These are phyloP conservation scores for Leishmania gerbilli DNA, from an alignment of 208 protist species.

Conservation along the genomic window DNA sequence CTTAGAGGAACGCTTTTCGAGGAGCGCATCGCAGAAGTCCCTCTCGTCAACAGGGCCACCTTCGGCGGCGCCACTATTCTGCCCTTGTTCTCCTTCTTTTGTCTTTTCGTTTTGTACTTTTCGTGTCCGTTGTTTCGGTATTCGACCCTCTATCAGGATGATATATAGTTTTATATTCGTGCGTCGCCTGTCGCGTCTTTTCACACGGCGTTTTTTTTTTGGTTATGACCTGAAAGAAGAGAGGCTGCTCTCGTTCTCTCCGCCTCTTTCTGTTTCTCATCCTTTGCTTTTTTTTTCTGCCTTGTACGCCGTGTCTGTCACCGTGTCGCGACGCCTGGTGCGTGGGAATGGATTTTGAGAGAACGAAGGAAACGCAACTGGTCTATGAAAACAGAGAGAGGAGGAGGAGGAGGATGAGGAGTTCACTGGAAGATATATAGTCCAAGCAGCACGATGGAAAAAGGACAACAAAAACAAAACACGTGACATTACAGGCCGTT, in stretches of 20 bases:
- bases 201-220: conserved; percentile 13
- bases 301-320: background rate
- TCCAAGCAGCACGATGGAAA: background rate
- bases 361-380: background rate
- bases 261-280: background rate
- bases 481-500: background rate
- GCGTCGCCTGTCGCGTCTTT: background rate
- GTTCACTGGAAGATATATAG: background rate
- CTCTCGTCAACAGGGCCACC: background rate
- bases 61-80: background rate
- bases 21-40: conserved; percentile 4
- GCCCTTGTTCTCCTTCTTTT: background rate
- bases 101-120: background rate
- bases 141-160: background rate
- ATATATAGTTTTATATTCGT: background rate
- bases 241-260: conserved; percentile 15
- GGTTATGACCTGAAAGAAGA: background rate
- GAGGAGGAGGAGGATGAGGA: too few species aligned
- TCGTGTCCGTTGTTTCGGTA: background rate
- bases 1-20: conserved; percentile 10
- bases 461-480: too few species aligned
- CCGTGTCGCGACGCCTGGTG: background rate
- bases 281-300: background rate
- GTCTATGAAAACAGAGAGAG: background rate
- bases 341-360: background rate